Percentiles rank a stretch among this genome's conserved stretches.
These are phyloP conservation scores for Daldinia sp. DNA, from an alignment of 2,329 filamentous ascomycete species.

Conservation along the genomic window DNA sequence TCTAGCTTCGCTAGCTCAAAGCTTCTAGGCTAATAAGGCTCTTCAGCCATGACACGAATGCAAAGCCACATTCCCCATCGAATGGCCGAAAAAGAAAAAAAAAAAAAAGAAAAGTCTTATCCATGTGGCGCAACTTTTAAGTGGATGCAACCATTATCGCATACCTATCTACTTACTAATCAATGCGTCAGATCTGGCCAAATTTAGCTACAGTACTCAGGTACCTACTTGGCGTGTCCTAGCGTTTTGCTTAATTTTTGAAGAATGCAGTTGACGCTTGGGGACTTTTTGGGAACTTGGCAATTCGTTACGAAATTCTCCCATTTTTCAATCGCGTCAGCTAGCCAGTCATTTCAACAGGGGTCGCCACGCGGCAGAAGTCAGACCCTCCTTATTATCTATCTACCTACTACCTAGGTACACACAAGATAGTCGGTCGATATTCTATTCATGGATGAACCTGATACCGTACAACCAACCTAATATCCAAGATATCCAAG, in stretches of 20 bases:
- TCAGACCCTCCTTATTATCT: conserved; percentile 25
- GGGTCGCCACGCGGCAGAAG: conserved; percentile 38
- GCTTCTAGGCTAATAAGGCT: too few relatives aligned
- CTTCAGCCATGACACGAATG: neutral
- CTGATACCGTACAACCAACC: conserved; percentile 24
- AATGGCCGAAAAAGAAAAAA: too few relatives aligned
- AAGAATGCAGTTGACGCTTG: neutral
- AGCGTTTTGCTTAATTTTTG: conserved; percentile 26
- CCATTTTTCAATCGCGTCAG: conserved; percentile 33
- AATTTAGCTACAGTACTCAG: conserved; percentile 18
- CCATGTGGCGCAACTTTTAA: neutral
- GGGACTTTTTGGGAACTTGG: conserved; percentile 19
- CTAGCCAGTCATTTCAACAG: conserved; percentile 35
- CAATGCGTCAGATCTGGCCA: conserved; percentile 2
- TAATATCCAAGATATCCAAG: conserved; percentile 22
- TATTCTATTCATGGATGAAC: conserved; percentile 25
- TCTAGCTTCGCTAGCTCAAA: conserved; percentile 13
- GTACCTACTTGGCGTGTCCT: conserved; percentile 15
- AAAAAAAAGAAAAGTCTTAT: neutral
- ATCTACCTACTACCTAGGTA: too few relatives aligned
- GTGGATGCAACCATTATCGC: neutral
- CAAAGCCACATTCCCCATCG: neutral
- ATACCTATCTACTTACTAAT: neutral
- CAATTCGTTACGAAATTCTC: conserved; percentile 28
- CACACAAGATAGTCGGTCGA: conserved; percentile 16